Percentiles rank a stretch among this genome's conserved stretches.
Conservation (phyloP, 805 yeast species). For the Clavispora fructus region DNA sequence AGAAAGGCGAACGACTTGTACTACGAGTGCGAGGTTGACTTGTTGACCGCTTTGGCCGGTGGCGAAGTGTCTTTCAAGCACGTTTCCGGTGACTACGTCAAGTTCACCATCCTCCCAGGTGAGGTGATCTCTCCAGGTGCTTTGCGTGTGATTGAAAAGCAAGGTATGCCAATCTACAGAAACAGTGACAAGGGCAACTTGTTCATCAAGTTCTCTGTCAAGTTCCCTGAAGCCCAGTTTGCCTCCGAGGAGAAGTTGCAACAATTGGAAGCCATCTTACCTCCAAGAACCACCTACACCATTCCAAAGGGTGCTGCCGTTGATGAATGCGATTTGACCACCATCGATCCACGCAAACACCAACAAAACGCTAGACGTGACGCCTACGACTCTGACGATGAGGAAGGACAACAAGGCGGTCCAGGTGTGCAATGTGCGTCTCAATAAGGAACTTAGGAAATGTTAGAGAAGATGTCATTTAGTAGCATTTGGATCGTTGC, state of each 20-base stretch:
- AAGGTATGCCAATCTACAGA: constrained; percentile 96
- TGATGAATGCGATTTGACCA: constrained; percentile 74
- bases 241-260: constrained; percentile 71
- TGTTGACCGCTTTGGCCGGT: constrained; percentile 93
- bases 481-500: not conserved
- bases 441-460: constrained; percentile 9
- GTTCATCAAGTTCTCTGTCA: constrained; percentile 77
- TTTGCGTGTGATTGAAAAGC: constrained; percentile 76
- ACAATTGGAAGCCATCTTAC: constrained; percentile 70
- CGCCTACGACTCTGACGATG: constrained; percentile 42
- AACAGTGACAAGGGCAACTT: constrained; percentile 86
- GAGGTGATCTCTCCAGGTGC: constrained; percentile 85
- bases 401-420: constrained; percentile 31
- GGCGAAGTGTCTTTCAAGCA: constrained; percentile 87
- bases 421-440: constrained; percentile 24
- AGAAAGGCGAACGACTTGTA: constrained; percentile 87
- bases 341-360: constrained; percentile 62
- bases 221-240: constrained; percentile 78
- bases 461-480: not conserved
- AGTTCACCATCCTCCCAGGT: constrained; percentile 80
- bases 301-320: constrained; percentile 71
- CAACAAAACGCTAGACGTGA: constrained; percentile 37
- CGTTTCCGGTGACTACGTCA: constrained; percentile 86
- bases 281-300: constrained; percentile 57
- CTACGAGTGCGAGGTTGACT: constrained; percentile 82